Evolutionary conservation across 1,284 basidiomycete genomes (phyloP).

Genomic region (Meira nashicola): DNA sequence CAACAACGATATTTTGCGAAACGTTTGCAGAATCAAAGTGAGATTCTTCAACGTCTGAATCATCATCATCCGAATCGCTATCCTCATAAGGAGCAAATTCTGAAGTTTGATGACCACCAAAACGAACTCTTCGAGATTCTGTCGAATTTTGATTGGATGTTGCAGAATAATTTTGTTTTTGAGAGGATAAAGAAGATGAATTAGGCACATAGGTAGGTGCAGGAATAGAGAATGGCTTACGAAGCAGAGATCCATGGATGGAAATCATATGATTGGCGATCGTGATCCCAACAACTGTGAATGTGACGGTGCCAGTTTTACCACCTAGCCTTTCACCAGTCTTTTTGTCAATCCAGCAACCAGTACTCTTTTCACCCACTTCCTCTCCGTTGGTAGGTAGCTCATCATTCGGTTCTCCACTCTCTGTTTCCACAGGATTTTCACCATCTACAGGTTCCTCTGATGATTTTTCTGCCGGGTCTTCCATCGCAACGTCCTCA

Average conservation of each 20-base stretch:
- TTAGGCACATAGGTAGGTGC: conserved; percentile 10
- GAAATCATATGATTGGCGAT: conserved; percentile 94
- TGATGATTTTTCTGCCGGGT: conserved; percentile 18
- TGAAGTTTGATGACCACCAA: conserved; percentile 18
- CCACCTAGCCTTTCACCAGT: conserved; percentile 72
- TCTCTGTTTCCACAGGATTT: conserved; percentile 45
- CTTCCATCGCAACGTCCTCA: conserved; percentile 32
- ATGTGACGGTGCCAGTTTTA: conserved; percentile 66
- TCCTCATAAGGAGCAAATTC: not conserved
- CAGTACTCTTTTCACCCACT: conserved; percentile 52
- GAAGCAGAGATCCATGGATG: conserved; percentile 79
- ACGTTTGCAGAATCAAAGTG: not conserved
- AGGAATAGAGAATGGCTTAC: conserved; percentile 68
- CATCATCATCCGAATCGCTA: conserved; percentile 3
- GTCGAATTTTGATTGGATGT: too few relatives aligned
- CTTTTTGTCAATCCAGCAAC: conserved; percentile 74
- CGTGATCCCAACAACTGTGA: conserved; percentile 71
- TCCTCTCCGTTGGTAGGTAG: not conserved
- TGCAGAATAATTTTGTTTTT: too few relatives aligned
- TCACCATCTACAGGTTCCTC: conserved; percentile 20
- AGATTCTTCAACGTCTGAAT: not conserved
- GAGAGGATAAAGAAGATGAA: not conserved
- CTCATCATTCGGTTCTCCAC: not conserved
- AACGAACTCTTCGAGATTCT: conserved; percentile 14
- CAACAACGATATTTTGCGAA: not conserved